These are phyloP conservation scores for Fusarium foetens DNA, from an alignment of 2,329 filamentous ascomycete species.

Conservation along the genomic window DNA sequence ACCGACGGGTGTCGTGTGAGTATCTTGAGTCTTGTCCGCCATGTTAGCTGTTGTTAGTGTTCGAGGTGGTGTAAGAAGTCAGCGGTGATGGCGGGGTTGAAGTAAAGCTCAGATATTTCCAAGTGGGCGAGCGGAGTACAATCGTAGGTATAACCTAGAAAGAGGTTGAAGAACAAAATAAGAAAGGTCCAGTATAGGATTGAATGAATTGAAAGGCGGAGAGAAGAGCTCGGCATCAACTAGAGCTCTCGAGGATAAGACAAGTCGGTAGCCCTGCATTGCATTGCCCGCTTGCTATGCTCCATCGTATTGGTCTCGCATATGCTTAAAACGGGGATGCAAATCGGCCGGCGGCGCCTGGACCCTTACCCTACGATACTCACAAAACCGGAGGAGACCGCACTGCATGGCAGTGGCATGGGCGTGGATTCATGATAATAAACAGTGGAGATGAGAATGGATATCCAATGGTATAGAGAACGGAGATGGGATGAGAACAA, in stretches of 20 bases:
- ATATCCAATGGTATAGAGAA: not conserved
- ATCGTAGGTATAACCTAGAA: not conserved
- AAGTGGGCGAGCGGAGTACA: constrained; percentile 12
- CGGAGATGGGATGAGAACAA: constrained; percentile 1
- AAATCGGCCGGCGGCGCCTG: constrained; percentile 21
- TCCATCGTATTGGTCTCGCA: constrained; percentile 20
- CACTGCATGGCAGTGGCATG: not conserved
- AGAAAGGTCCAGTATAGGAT: constrained; percentile 15
- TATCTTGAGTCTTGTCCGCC: constrained; percentile 41
- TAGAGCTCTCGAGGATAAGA: constrained; percentile 37
- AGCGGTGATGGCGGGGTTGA: constrained; percentile 18
- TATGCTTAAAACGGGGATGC: constrained; percentile 44
- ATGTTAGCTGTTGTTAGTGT: constrained; percentile 37
- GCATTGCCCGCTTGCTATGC: constrained; percentile 20
- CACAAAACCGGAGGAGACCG: constrained; percentile 35
- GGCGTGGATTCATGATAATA: constrained; percentile 17
- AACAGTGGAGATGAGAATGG: not conserved
- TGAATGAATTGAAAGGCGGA: constrained; percentile 28
- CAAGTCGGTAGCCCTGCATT: constrained; percentile 35
- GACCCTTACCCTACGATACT: constrained; percentile 17
- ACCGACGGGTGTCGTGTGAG: constrained; percentile 73
- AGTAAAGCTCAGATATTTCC: constrained; percentile 23
- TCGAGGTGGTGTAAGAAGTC: constrained; percentile 12
- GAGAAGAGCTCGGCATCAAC: constrained; percentile 26
- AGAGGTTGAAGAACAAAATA: not conserved